A percentile compares a stretch with the other conserved stretches of the same genome.
Conservation (phyloP, 345 rosid genomes). For the Combretum micranthum region DNA sequence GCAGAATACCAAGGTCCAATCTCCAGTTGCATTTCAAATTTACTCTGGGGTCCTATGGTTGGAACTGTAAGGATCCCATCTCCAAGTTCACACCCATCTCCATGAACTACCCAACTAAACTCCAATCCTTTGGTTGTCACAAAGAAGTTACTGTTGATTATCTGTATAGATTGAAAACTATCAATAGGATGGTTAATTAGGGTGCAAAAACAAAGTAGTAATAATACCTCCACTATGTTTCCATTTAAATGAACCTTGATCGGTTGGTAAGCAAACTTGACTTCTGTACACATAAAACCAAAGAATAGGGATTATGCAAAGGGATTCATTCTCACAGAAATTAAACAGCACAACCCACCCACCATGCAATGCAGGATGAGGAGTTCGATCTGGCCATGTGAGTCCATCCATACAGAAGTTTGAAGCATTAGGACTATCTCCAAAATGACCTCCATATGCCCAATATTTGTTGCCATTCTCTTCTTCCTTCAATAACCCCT, state of each 20-base stretch:
- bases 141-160: constrained; percentile 58
- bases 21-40: constrained; percentile 52
- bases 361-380: constrained; percentile 93
- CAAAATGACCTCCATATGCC: constrained; percentile 99
- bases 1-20: constrained; percentile 81
- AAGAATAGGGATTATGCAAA: constrained; percentile 5
- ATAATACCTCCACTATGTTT: constrained; percentile 45
- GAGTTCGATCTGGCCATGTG: constrained; percentile 90
- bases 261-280: constrained; percentile 76
- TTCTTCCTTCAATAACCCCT: constrained; percentile 71
- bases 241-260: constrained; percentile 60
- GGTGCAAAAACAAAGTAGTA: constrained; percentile 1
- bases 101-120: constrained; percentile 66
- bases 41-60: constrained; percentile 57
- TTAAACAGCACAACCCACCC: constrained; percentile 10
- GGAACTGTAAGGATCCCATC: constrained; percentile 64
- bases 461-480: constrained; percentile 64
- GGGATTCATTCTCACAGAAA: constrained; percentile 14
- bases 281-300: constrained; percentile 52
- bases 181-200: constrained; percentile 4
- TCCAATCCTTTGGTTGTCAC: constrained; percentile 59
- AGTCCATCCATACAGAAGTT: constrained; percentile 93
- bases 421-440: constrained; percentile 86
- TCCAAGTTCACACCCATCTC: constrained; percentile 68
- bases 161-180: constrained; percentile 36